A percentile compares a stretch with the other conserved stretches of the same genome.
These are phyloP conservation scores for Pulveroboletus sp. DNA, from an alignment of 768 basidiomycete species.

Conservation along the genomic window DNA sequence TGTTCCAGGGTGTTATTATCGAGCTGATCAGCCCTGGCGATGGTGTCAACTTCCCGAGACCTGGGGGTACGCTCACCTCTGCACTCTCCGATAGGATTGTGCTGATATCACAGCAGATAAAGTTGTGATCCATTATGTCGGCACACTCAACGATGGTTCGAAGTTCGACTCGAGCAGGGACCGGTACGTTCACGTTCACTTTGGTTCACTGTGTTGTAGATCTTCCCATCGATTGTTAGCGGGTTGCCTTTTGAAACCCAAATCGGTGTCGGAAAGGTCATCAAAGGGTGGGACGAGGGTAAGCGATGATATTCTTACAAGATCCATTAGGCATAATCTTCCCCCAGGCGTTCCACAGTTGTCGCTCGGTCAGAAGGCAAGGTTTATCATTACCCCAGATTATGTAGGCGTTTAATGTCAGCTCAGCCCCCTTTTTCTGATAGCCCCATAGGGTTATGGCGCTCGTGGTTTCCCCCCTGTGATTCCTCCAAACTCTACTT, in stretches of 20 bases:
- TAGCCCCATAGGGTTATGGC: slow-evolving; percentile 58
- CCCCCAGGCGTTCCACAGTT: slow-evolving; percentile 67
- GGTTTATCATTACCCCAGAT: slow-evolving; percentile 65
- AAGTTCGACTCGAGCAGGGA: slow-evolving; percentile 76
- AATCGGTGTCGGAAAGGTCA: slow-evolving; percentile 80
- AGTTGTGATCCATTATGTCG: slow-evolving; percentile 78
- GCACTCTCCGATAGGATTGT: slow-evolving; percentile 15
- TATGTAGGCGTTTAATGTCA: slow-evolving; percentile 49
- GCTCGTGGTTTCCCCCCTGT: slow-evolving; percentile 69
- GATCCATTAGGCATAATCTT: not conserved
- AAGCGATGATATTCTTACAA: slow-evolving; percentile 15
- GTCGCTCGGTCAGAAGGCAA: slow-evolving; percentile 72
- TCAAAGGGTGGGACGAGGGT: slow-evolving; percentile 92
- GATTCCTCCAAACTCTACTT: slow-evolving; percentile 71
- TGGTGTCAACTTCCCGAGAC: slow-evolving; percentile 58
- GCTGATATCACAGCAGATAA: slow-evolving; percentile 44
- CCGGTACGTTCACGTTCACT: slow-evolving; percentile 43
- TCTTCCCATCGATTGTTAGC: slow-evolving; percentile 35
- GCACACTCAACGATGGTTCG: slow-evolving; percentile 58
- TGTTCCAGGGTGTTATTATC: slow-evolving; percentile 64
- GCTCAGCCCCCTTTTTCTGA: slow-evolving; percentile 1
- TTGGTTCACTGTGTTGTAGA: not conserved
- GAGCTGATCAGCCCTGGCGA: slow-evolving; percentile 59
- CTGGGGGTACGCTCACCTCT: slow-evolving; percentile 52
- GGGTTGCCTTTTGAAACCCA: slow-evolving; percentile 57